A percentile compares a stretch with the other conserved stretches of the same genome.
phyloP scores from a whole-genome alignment of 208 protist species.

The Porcisia deanei region DNA sequence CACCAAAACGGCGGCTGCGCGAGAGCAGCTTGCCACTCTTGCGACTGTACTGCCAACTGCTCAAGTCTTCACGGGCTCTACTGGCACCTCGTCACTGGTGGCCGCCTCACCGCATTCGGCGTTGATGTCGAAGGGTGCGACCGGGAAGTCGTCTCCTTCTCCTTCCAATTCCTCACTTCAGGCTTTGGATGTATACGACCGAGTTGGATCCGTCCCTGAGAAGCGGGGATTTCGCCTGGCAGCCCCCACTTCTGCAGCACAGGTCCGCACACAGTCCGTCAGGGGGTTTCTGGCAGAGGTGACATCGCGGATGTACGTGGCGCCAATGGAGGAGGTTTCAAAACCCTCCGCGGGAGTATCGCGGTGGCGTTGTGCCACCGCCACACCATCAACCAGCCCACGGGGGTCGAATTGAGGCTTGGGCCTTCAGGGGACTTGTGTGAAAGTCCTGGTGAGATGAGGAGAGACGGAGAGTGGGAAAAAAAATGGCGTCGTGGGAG shows the following conservation, averaged over 20 bases:
- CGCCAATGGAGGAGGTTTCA: slow-evolving; percentile 7
- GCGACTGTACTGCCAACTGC: background rate
- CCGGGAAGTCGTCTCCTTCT: background rate
- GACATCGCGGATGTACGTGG: slow-evolving; percentile 13
- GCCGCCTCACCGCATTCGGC: background rate
- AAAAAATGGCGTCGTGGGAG: background rate
- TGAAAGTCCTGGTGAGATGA: background rate
- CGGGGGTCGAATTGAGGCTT: background rate
- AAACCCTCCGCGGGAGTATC: background rate
- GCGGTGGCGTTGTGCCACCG: background rate
- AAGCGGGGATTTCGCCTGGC: background rate
- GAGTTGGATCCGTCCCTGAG: background rate
- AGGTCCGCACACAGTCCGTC: background rate
- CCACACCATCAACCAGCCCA: background rate
- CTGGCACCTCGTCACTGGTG: background rate
- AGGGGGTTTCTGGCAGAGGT: slow-evolving; percentile 19
- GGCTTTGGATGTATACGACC: background rate
- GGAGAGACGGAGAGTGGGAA: background rate
- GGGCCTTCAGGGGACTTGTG: background rate
- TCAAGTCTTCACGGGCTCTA: background rate
- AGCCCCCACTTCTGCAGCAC: background rate
- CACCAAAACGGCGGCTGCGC: background rate
- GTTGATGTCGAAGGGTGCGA: background rate
- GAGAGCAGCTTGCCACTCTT: slow-evolving; percentile 3
- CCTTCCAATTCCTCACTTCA: background rate